Percentiles rank a stretch among this genome's conserved stretches.
These are phyloP conservation scores for Nemania sp. DNA, from an alignment of 2,329 filamentous ascomycete genomes.

Conservation along the genomic window DNA sequence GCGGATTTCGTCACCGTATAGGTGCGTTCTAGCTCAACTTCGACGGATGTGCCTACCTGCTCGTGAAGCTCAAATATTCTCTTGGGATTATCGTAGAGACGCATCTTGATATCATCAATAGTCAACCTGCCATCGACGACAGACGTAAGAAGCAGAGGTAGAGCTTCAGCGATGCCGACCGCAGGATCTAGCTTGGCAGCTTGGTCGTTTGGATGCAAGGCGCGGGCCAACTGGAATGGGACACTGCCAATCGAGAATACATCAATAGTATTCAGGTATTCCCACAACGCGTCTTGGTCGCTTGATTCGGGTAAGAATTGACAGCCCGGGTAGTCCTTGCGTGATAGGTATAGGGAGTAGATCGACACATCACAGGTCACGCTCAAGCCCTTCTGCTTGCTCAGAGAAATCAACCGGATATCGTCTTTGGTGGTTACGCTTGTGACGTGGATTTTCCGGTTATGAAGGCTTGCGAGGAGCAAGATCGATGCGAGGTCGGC, in stretches of 20 bases:
- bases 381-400: conserved; percentile 83
- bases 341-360: conserved; percentile 80
- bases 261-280: conserved; percentile 78
- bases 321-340: conserved; percentile 76
- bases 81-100: conserved; percentile 82
- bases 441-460: conserved; percentile 81
- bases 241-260: conserved; percentile 83
- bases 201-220: conserved; percentile 52
- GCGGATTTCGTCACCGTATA: conserved; percentile 67
- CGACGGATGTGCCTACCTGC: conserved; percentile 77
- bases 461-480: conserved; percentile 81
- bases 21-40: conserved; percentile 80
- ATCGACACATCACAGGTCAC: conserved; percentile 87
- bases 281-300: conserved; percentile 81
- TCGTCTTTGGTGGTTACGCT: conserved; percentile 86
- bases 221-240: conserved; percentile 78
- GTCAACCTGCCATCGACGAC: conserved; percentile 79
- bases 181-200: conserved; percentile 67
- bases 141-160: conserved; percentile 81
- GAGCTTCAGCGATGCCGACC: conserved; percentile 77
- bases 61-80: conserved; percentile 86
- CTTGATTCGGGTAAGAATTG: conserved; percentile 72
- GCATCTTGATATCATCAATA: conserved; percentile 76
- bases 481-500: conserved; percentile 85
- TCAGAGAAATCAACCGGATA: conserved; percentile 79